phyloP scores from a whole-genome alignment of 176 grass and related monocot genomes.

The Eremochloa ophiuroides region DNA sequence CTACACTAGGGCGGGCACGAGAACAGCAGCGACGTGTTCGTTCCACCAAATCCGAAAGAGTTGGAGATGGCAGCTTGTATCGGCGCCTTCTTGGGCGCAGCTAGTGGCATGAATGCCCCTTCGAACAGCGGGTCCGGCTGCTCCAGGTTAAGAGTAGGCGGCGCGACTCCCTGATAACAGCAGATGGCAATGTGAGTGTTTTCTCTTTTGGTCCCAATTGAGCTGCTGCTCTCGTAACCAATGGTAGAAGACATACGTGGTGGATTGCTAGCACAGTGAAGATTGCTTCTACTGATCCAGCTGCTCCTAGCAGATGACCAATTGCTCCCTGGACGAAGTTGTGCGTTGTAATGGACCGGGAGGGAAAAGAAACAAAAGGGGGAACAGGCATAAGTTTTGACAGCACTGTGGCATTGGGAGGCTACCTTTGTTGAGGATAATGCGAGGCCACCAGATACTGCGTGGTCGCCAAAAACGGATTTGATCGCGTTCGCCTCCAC shows the following conservation, averaged over 20 bases:
- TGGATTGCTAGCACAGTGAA: constrained; percentile 77
- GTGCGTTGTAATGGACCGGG: background rate
- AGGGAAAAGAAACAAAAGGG: background rate
- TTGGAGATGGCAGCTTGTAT: constrained; percentile 78
- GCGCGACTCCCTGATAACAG: constrained; percentile 52
- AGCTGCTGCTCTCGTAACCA: background rate
- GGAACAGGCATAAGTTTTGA: background rate
- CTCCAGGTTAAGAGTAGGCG: constrained; percentile 76
- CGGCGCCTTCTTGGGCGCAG: constrained; percentile 51
- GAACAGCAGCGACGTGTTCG: no score
- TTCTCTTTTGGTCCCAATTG: background rate
- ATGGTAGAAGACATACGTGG: constrained; percentile 38
- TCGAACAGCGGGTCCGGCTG: constrained; percentile 53
- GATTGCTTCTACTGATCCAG: constrained; percentile 91
- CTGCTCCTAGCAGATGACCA: constrained; percentile 89
- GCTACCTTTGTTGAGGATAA: constrained; percentile 89
- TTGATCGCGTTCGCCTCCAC: constrained; percentile 74
- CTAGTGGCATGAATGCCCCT: constrained; percentile 38
- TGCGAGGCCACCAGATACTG: constrained; percentile 59
- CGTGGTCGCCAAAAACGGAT: constrained; percentile 65
- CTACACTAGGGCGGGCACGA: no score
- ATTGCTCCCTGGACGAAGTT: constrained; percentile 63
- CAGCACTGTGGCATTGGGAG: background rate
- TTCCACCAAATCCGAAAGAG: no score
- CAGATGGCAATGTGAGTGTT: background rate